These are phyloP conservation scores for Boletus eberwhitei DNA, from an alignment of 768 basidiomycete species.

Conservation along the genomic window DNA sequence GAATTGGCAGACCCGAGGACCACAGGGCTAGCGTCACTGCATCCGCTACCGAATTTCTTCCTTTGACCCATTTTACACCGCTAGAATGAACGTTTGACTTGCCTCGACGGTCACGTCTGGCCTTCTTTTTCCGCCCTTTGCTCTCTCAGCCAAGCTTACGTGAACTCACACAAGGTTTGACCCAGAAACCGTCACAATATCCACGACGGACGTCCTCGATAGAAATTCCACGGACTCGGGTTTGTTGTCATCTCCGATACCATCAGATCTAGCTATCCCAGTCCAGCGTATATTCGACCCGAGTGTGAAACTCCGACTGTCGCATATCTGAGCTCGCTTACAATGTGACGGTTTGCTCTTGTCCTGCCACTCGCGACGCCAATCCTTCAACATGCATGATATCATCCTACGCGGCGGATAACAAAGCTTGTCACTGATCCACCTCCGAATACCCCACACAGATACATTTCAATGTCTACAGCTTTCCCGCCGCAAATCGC, in stretches of 20 bases:
- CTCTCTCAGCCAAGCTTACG: slow-evolving; percentile 4
- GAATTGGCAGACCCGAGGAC: slow-evolving; percentile 24
- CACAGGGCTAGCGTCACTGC: no score
- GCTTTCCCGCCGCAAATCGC: slow-evolving; percentile 1
- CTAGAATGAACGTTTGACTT: no score
- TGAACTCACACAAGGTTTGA: slow-evolving; percentile 14
- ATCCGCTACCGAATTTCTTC: no score
- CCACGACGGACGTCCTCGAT: slow-evolving; percentile 8
- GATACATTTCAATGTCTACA: no score
- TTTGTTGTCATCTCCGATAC: slow-evolving; percentile 20
- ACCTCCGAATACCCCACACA: no score
- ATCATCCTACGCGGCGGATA: neutral
- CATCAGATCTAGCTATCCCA: neutral
- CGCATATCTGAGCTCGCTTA: slow-evolving; percentile 6
- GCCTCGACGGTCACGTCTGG: no score
- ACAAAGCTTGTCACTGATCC: no score
- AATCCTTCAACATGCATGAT: neutral
- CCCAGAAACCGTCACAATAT: slow-evolving; percentile 1
- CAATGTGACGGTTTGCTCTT: neutral
- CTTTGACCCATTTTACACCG: no score
- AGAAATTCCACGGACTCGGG: slow-evolving; percentile 6
- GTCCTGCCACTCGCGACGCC: slow-evolving; percentile 2
- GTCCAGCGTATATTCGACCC: neutral
- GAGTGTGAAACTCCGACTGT: slow-evolving; percentile 11
- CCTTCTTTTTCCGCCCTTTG: no score